Percentiles rank a stretch among this genome's conserved stretches.
Conservation (phyloP, 2,329 filamentous ascomycete genomes). For the Immersiporthe knoxdaviesiana region DNA sequence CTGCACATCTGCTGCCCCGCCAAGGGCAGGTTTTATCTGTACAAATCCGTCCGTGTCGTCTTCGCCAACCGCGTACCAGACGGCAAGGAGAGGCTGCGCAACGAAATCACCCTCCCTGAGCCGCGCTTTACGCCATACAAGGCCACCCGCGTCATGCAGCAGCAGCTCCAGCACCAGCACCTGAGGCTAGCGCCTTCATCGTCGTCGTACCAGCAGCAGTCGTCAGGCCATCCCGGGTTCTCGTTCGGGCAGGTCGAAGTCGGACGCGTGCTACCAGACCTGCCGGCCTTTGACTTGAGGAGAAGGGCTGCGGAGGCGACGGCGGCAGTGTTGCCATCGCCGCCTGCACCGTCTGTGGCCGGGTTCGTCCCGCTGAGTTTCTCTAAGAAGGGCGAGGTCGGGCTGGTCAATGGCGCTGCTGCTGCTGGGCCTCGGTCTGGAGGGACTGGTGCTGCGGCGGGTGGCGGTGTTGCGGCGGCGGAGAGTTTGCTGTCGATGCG, state of each 20-base stretch:
- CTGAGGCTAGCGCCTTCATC: slow-evolving; percentile 39
- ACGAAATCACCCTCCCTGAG: slow-evolving; percentile 87
- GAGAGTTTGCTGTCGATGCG: slow-evolving; percentile 73
- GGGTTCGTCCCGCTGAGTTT: slow-evolving; percentile 35
- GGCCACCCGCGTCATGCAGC: slow-evolving; percentile 58
- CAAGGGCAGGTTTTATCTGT: slow-evolving; percentile 83
- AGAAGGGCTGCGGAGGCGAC: slow-evolving; percentile 9
- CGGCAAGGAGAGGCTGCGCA: slow-evolving; percentile 87
- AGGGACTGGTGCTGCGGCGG: slow-evolving; percentile 35
- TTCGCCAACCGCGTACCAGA: slow-evolving; percentile 97
- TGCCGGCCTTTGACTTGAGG: slow-evolving; percentile 13
- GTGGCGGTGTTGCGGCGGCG: slow-evolving; percentile 53
- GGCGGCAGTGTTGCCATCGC: slow-evolving; percentile 2
- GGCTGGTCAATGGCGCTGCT: slow-evolving; percentile 24
- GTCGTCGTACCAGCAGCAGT: slow-evolving; percentile 30
- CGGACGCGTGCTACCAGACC: slow-evolving; percentile 7
- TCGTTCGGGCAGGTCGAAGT: slow-evolving; percentile 37
- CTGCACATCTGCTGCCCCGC: slow-evolving; percentile 89
- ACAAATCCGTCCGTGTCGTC: slow-evolving; percentile 90
- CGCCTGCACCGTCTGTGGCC: slow-evolving; percentile 15
- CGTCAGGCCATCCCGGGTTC: slow-evolving; percentile 58
- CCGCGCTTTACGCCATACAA: slow-evolving; percentile 87
- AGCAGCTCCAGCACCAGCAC: neutral
- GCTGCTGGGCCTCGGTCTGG: slow-evolving; percentile 19
- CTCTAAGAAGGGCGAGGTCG: slow-evolving; percentile 38